A percentile compares a stretch with the other conserved stretches of the same genome.
These are phyloP conservation scores for Plasmodium gaboni DNA, from an alignment of 169 alveolate species.

Conservation along the genomic window DNA sequence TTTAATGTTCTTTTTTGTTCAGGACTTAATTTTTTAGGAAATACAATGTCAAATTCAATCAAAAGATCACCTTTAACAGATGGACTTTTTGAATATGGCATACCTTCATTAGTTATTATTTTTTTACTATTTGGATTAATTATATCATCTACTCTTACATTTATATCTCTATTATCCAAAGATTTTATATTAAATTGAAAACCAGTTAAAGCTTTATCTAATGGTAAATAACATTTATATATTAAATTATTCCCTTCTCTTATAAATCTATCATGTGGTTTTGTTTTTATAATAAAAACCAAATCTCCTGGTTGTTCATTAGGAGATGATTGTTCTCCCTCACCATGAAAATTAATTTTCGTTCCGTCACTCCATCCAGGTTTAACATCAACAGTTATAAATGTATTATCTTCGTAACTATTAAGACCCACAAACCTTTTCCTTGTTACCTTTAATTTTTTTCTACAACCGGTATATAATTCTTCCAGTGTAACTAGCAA, in stretches of 20 bases:
- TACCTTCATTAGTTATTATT: constrained; percentile 83
- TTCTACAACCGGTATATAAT: constrained; percentile 81
- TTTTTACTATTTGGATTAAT: constrained; percentile 86
- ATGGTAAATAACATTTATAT: constrained; percentile 86
- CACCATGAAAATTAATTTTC: constrained; percentile 85
- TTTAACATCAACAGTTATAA: constrained; percentile 86
- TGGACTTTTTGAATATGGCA: constrained; percentile 85
- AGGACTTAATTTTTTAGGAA: constrained; percentile 83
- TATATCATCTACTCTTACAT: constrained; percentile 84
- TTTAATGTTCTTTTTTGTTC: constrained; percentile 80
- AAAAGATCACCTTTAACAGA: constrained; percentile 85
- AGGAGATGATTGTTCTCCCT: constrained; percentile 89
- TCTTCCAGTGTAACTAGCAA: constrained; percentile 87
- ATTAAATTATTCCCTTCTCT: constrained; percentile 87
- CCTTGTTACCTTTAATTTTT: constrained; percentile 87
- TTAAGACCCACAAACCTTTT: constrained; percentile 80
- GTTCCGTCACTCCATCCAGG: constrained; percentile 92
- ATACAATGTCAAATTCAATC: constrained; percentile 85
- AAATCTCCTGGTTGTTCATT: constrained; percentile 86
- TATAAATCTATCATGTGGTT: constrained; percentile 82
- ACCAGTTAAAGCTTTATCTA: constrained; percentile 87
- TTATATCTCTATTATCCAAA: constrained; percentile 87
- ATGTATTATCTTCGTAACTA: constrained; percentile 87
- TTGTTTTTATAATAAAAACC: constrained; percentile 82
- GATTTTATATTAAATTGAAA: constrained; percentile 87